Conservation (phyloP, 2,329 filamentous ascomycete genomes). For the Colletotrichum tropicale region DNA sequence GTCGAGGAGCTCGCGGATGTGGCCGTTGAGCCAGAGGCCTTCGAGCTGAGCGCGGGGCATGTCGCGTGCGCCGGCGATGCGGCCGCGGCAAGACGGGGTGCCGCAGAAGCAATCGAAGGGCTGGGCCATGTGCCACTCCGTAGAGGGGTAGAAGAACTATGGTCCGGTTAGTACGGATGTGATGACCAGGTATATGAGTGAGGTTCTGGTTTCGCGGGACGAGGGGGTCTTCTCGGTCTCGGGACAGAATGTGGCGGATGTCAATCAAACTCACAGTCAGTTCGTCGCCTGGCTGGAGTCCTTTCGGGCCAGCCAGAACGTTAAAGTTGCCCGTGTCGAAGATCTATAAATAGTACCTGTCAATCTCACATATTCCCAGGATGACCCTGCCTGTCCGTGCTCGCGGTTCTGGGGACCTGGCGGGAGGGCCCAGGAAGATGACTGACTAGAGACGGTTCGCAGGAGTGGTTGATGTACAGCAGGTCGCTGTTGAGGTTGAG, state of each 20-base stretch:
- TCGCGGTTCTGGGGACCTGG: neutral
- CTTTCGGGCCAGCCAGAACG: conserved; percentile 62
- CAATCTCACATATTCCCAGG: conserved; percentile 4
- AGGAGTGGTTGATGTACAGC: conserved; percentile 72
- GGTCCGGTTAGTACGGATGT: neutral
- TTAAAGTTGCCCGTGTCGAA: conserved; percentile 64
- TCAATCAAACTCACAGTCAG: conserved; percentile 50
- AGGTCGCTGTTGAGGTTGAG: conserved; percentile 69
- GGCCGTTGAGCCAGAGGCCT: conserved; percentile 65
- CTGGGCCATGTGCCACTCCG: conserved; percentile 77
- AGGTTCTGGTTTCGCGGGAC: neutral
- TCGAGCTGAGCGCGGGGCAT: conserved; percentile 60
- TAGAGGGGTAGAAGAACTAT: conserved; percentile 76
- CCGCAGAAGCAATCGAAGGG: conserved; percentile 71
- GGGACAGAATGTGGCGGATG: neutral
- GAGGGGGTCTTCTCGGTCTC: neutral
- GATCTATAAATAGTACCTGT: conserved; percentile 43
- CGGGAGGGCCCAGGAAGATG: neutral
- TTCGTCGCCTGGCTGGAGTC: conserved; percentile 60
- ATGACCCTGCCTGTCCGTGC: neutral
- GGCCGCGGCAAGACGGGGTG: conserved; percentile 60
- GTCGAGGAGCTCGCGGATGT: conserved; percentile 61
- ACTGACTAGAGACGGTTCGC: conserved; percentile 68
- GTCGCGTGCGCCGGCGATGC: conserved; percentile 66
- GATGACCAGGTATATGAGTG: neutral